Evolutionary conservation across 768 basidiomycete genomes (phyloP).

Genomic region (Boletus coccyginus): DNA sequence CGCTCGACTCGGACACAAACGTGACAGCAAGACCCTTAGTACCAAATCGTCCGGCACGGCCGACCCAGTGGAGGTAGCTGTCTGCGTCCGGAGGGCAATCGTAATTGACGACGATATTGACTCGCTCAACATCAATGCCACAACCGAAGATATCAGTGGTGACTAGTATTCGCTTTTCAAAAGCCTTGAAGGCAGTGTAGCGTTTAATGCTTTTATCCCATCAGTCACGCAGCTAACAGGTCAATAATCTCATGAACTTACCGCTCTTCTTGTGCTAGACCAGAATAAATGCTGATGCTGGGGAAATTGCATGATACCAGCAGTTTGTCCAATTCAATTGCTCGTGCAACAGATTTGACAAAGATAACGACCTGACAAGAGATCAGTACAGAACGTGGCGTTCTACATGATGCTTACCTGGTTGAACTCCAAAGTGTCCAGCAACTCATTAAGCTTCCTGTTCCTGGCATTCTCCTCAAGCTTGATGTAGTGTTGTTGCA

Average conservation of each 20-base stretch:
- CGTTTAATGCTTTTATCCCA: constrained; percentile 68
- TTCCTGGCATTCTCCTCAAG: constrained; percentile 94
- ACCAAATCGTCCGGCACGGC: too few relatives aligned
- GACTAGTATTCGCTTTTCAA: constrained; percentile 98
- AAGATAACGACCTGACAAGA: too few relatives aligned
- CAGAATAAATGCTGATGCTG: too few relatives aligned
- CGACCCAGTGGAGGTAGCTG: constrained; percentile 93
- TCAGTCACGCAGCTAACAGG: constrained; percentile 1
- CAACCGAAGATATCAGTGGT: constrained; percentile 99
- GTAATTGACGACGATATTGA: constrained; percentile 99
- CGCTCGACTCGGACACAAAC: too few relatives aligned
- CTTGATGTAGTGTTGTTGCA: constrained; percentile 99
- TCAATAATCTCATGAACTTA: constrained; percentile 37
- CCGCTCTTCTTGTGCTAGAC: too few relatives aligned
- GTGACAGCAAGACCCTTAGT: too few relatives aligned
- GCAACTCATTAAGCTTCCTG: constrained; percentile 91
- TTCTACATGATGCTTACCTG: constrained; percentile 52
- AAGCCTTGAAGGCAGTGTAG: constrained; percentile 98
- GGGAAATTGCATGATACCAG: too few relatives aligned
- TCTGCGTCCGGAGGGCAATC: constrained; percentile 97
- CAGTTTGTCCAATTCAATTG: too few relatives aligned
- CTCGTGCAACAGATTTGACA: too few relatives aligned
- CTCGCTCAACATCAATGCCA: constrained; percentile 99
- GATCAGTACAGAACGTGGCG: neutral
- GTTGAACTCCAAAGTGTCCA: constrained; percentile 97